Evolutionary conservation across 352 stramenopile species (phyloP).

Genomic region (Phytophthora pseudosyringae): DNA sequence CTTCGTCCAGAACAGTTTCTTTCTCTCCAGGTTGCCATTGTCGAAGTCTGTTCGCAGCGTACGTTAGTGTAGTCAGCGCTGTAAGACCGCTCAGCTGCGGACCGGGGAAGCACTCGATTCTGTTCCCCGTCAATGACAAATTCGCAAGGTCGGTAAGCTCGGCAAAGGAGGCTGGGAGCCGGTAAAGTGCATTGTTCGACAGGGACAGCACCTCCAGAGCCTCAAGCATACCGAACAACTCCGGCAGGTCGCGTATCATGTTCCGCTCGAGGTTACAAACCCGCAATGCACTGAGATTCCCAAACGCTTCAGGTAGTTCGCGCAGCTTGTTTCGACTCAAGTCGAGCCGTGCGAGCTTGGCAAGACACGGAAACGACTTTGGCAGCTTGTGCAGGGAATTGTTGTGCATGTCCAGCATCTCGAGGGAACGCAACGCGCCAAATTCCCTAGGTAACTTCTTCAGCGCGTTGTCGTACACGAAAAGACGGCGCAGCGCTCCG

Average conservation of each 20-base stretch:
- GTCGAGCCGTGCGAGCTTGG: conserved; percentile 39
- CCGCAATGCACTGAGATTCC: conserved; percentile 46
- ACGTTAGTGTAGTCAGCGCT: conserved; percentile 40
- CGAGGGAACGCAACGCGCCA: conserved; percentile 43
- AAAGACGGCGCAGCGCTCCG: conserved; percentile 42
- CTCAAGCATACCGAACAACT: conserved; percentile 42
- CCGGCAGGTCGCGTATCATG: conserved; percentile 43
- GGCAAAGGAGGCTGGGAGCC: conserved; percentile 46
- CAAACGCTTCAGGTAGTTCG: conserved; percentile 49
- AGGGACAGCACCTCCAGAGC: conserved; percentile 42
- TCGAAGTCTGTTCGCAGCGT: conserved; percentile 56
- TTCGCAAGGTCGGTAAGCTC: conserved; percentile 47
- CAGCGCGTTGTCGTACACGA: conserved; percentile 47
- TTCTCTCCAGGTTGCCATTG: conserved; percentile 34
- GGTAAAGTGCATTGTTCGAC: conserved; percentile 49
- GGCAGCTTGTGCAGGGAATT: conserved; percentile 55
- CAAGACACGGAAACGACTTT: conserved; percentile 55
- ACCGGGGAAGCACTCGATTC: conserved; percentile 54
- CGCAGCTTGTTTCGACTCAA: conserved; percentile 54
- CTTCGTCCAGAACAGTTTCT: conserved; percentile 11
- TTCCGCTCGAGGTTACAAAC: conserved; percentile 55
- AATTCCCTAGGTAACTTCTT: conserved; percentile 44
- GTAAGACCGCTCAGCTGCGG: conserved; percentile 24
- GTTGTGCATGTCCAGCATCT: conserved; percentile 47
- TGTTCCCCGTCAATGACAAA: conserved; percentile 50